Evolutionary conservation across 768 basidiomycete species (phyloP), one percentile per base, ranked within the genome.

Genomic region (Favolaschia claudopus): DNA sequence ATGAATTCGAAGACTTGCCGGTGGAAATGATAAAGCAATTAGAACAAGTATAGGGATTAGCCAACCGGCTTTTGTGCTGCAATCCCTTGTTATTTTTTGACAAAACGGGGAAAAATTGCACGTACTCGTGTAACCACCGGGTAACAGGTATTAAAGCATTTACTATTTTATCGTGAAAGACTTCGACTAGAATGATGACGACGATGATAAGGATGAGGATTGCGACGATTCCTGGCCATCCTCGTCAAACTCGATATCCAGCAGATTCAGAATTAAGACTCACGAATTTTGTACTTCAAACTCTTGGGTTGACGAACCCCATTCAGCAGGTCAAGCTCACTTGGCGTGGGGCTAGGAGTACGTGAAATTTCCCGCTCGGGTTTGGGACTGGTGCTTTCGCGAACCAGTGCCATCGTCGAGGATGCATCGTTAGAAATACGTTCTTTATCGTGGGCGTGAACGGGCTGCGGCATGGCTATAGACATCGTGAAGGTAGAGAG

Each of bases 1-100:
- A 29, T 19, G 7, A 33, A 2, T 14, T 8, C 4, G 17, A 29
- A 3, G 31, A 31, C 64, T 27, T 14, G 76, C 76, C 12, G 76
- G 76, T 42, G 76, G 76, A 61, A 77, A 76, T 0, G 75, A 82
- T n/a, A 82, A 71, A 38, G 79, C 73, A 65, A 81, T 77, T 20
- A 82, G 63, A 28, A 80, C 70, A 24, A 66, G 76, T 32, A 82
- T 79, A 14, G 81, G 81, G 31, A 82, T 81, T 4, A 75, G 62
- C 75, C 75, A 79, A 24, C 77, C 81, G 13, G 60, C 75, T 5
- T 28, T 28, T 0, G 42, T 14, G 1, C 64, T 63, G 38, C 1
- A 45, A 46, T n/a, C n/a, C n/a, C n/a, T n/a, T n/a, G 15, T 49
- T 3, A 22, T 20, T n/a, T 19, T 2, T 27, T 46, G 1, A 28